Conservation (phyloP, 1,284 basidiomycete genomes). For the Fistulina hepatica region DNA sequence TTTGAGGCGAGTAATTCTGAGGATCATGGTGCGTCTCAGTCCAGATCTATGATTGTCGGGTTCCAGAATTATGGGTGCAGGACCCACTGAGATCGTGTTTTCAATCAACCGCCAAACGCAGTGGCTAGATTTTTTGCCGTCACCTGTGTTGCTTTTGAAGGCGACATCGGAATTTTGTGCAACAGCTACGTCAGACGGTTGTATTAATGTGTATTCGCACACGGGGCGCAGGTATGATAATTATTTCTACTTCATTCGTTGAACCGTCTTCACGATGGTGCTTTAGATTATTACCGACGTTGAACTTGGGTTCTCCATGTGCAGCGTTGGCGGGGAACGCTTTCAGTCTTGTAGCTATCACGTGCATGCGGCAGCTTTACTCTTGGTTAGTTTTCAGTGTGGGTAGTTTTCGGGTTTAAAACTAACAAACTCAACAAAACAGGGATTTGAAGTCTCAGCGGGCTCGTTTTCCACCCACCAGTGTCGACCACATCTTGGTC, state of each 20-base stretch:
- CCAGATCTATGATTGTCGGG: conserved; percentile 6
- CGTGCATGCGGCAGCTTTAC: conserved; percentile 55
- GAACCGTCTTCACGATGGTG: too few relatives aligned
- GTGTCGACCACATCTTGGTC: conserved; percentile 48
- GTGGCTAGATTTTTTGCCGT: conserved; percentile 84
- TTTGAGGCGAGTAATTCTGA: conserved; percentile 78
- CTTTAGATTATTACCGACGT: conserved; percentile 57
- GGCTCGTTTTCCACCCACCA: conserved; percentile 54
- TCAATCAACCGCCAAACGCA: conserved; percentile 56
- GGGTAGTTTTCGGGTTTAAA: conserved; percentile 1
- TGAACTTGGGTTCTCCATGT: conserved; percentile 64
- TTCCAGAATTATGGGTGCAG: conserved; percentile 23
- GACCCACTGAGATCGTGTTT: conserved; percentile 56
- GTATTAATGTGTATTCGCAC: conserved; percentile 67
- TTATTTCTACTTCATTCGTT: too few relatives aligned
- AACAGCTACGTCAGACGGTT: conserved; percentile 66
- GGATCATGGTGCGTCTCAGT: conserved; percentile 36
- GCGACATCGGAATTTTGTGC: conserved; percentile 64
- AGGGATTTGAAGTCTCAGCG: conserved; percentile 66
- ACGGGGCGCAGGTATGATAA: conserved; percentile 75
- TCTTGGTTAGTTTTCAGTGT: conserved; percentile 49
- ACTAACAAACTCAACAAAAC: conserved; percentile 5
- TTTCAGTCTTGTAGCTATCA: conserved; percentile 60
- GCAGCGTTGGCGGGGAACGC: conserved; percentile 58
- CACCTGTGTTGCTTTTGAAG: conserved; percentile 54